Percentiles rank a stretch among this genome's conserved stretches.
Evolutionary conservation across 2,329 filamentous ascomycete species (phyloP).

Genomic region (Kalmusia sp.): DNA sequence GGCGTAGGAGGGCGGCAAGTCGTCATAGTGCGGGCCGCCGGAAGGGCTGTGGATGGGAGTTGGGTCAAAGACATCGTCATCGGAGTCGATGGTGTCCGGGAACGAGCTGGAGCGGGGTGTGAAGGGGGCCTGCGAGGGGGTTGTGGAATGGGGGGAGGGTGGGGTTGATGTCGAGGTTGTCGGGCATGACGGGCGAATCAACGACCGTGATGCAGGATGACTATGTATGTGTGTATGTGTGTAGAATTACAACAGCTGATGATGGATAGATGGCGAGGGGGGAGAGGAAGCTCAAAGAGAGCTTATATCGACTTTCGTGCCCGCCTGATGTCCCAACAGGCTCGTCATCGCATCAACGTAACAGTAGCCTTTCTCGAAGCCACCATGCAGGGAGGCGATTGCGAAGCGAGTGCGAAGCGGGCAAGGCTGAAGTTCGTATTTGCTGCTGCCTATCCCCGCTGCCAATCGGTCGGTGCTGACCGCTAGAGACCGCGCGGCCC

Average conservation of each 20-base stretch:
- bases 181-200: conserved; percentile 26
- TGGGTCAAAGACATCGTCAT: conserved; percentile 32
- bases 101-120: conserved; percentile 39
- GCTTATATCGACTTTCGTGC: neutral
- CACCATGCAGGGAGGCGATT: neutral
- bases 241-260: no score
- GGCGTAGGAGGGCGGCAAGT: conserved; percentile 46
- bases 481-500: conserved; percentile 20
- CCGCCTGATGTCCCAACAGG: neutral
- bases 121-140: conserved; percentile 25
- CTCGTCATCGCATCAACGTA: neutral
- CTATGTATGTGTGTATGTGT: no score
- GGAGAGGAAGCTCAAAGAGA: no score
- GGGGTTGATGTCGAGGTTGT: conserved; percentile 19
- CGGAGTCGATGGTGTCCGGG: conserved; percentile 35
- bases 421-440: neutral
- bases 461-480: conserved; percentile 5
- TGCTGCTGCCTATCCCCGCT: conserved; percentile 10
- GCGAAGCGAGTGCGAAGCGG: conserved; percentile 1
- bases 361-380: neutral
- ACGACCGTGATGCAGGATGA: no score
- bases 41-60: conserved; percentile 41
- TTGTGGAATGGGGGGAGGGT: conserved; percentile 17
- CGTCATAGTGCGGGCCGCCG: conserved; percentile 42
- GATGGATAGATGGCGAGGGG: no score